These are phyloP conservation scores for Stereocaulon alpinum DNA, from an alignment of 495 filamentous ascomycete species.

Conservation along the genomic window DNA sequence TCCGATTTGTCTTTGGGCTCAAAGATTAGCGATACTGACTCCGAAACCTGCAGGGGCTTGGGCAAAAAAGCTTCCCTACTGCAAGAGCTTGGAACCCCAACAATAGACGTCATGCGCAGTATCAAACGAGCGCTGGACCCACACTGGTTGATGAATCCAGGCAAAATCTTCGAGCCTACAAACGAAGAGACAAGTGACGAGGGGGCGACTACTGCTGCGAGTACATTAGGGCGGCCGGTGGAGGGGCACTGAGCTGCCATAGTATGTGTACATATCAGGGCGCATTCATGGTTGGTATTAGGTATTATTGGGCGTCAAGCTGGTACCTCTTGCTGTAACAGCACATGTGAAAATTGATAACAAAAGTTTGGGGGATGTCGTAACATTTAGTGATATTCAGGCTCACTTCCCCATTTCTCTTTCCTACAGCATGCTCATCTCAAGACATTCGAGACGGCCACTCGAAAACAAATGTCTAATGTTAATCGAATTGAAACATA, in stretches of 20 bases:
- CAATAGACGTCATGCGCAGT: conserved; percentile 73
- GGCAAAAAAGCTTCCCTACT: conserved; percentile 75
- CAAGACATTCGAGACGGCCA: not conserved
- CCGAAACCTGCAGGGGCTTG: conserved; percentile 39
- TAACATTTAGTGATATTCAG: too few species aligned
- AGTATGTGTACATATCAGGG: not conserved
- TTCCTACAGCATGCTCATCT: too few species aligned
- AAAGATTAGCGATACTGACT: too few species aligned
- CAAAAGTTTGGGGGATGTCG: too few species aligned
- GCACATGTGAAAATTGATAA: too few species aligned
- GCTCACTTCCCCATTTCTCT: too few species aligned
- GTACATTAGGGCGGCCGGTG: not conserved
- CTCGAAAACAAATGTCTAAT: not conserved
- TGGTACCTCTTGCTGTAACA: not conserved
- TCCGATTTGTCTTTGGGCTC: too few species aligned
- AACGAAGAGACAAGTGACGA: not conserved
- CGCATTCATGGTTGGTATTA: not conserved
- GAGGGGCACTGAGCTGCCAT: not conserved
- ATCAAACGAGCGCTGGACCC: conserved; percentile 84
- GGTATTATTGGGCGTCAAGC: not conserved
- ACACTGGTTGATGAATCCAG: conserved; percentile 82
- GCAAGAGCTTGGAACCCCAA: conserved; percentile 73
- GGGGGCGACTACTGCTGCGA: not conserved
- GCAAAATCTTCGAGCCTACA: conserved; percentile 66
- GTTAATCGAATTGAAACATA: conserved; percentile 18